Evolutionary conservation across 1,139 yeast species (phyloP).

Genomic region (Debaryomycetaceae sp.): DNA sequence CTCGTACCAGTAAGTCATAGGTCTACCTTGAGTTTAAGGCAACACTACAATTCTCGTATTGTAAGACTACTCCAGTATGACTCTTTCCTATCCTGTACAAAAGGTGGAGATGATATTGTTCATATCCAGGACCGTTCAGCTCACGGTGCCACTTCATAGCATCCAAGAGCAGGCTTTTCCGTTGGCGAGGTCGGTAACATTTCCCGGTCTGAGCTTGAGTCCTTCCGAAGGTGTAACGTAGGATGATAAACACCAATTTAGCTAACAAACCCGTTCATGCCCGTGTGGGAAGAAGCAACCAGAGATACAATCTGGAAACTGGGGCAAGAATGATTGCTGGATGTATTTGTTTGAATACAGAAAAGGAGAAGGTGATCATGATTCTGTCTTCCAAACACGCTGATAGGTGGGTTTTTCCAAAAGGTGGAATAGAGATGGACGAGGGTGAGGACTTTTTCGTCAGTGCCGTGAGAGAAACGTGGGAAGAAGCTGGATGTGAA

Average conservation of each 20-base stretch:
- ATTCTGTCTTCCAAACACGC: constrained; percentile 67
- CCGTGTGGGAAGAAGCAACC: constrained; percentile 36
- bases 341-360: constrained; percentile 65
- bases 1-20: too few relatives aligned
- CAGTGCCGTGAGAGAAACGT: constrained; percentile 82
- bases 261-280: constrained; percentile 20
- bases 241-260: constrained; percentile 12
- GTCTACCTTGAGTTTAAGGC: too few relatives aligned
- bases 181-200: too few relatives aligned
- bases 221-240: too few relatives aligned
- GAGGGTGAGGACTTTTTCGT: constrained; percentile 55
- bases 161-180: too few relatives aligned
- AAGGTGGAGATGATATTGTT: not conserved
- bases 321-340: constrained; percentile 93
- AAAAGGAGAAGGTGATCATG: constrained; percentile 64
- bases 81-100: not conserved
- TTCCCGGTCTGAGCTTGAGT: too few relatives aligned
- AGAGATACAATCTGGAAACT: constrained; percentile 43
- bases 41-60: too few relatives aligned
- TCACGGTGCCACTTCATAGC: not conserved
- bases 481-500: constrained; percentile 96
- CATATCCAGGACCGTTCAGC: not conserved
- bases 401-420: constrained; percentile 83
- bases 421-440: constrained; percentile 92
- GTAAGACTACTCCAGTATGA: not conserved